Conservation (phyloP, 140 eudicot species). For the Anethum foeniculum region DNA sequence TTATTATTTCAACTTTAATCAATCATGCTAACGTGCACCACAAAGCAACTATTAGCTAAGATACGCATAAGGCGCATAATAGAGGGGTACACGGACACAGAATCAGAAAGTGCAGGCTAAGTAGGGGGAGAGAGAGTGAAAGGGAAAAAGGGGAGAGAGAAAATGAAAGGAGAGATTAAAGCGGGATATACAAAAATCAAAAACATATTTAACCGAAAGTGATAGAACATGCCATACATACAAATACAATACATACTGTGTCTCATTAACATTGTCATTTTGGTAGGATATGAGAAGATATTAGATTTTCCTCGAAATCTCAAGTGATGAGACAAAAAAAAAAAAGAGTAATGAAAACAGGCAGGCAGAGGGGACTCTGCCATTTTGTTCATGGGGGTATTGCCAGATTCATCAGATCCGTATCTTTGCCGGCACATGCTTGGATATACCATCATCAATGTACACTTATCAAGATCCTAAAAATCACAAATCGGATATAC, state of each 20-base stretch:
- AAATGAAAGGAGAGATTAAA: conserved; percentile 9
- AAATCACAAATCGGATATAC: too few relatives aligned
- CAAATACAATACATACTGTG: neutral
- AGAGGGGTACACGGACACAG: conserved; percentile 24
- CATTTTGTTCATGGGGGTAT: conserved; percentile 13
- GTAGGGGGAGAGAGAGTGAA: neutral
- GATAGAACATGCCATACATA: neutral
- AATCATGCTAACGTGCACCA: conserved; percentile 11
- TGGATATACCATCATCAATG: neutral
- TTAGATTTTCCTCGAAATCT: conserved; percentile 3
- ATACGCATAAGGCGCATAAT: neutral
- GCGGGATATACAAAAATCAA: neutral
- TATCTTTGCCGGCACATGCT: conserved; percentile 1
- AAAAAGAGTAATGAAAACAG: neutral
- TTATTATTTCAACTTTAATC: conserved; percentile 18
- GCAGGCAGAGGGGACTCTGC: conserved; percentile 4
- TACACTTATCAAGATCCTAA: too few relatives aligned
- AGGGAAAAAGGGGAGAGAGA: neutral
- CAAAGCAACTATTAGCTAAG: neutral
- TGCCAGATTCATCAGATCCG: neutral
- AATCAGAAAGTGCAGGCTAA: conserved; percentile 5
- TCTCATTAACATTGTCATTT: neutral
- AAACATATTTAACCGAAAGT: neutral
- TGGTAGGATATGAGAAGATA: neutral
- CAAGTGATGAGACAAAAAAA: conserved; percentile 16